Evolutionary conservation across 192 early-diverging fungal genomes (phyloP).

Genomic region (Coemansia sp.): DNA sequence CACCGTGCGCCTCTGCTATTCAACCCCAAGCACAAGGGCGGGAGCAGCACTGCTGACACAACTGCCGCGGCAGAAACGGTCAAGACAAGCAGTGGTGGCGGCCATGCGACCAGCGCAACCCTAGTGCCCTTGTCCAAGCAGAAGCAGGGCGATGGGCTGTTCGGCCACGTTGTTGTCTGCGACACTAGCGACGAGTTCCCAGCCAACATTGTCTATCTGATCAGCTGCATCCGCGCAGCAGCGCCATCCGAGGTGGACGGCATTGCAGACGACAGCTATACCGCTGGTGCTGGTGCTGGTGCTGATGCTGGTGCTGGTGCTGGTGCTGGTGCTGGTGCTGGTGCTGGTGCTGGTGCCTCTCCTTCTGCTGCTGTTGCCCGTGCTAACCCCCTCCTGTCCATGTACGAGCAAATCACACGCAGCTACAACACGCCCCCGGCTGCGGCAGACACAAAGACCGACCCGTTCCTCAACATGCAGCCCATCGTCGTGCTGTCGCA

Average conservation of each 20-base stretch:
- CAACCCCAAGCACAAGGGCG: slow-evolving; percentile 33
- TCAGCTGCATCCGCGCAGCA: slow-evolving; percentile 64
- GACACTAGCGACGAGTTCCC: slow-evolving; percentile 61
- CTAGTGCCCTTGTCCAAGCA: neutral
- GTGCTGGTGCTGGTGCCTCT: no score
- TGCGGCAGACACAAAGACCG: neutral
- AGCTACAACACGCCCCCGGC: slow-evolving; percentile 20
- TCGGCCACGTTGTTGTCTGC: slow-evolving; percentile 64
- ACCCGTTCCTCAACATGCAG: slow-evolving; percentile 44
- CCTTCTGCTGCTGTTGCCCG: neutral
- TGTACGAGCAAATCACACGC: slow-evolving; percentile 55
- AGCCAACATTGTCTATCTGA: slow-evolving; percentile 64
- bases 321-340: no score
- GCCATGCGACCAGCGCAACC: neutral
- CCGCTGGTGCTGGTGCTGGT: no score
- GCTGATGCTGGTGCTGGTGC: no score
- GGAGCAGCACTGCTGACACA: slow-evolving; percentile 15
- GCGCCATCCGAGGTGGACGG: slow-evolving; percentile 40
- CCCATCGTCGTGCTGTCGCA: slow-evolving; percentile 63
- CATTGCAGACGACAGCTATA: slow-evolving; percentile 13
- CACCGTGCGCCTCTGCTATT: no score
- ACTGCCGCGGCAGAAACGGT: neutral
- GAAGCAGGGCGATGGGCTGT: slow-evolving; percentile 8
- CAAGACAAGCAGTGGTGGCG: neutral
- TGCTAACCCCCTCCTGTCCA: slow-evolving; percentile 33